Evolutionary conservation across 1,139 yeast species (phyloP), one percentile per base, ranked within the genome.

Genomic region (Kluyveromyces marxianus): DNA sequence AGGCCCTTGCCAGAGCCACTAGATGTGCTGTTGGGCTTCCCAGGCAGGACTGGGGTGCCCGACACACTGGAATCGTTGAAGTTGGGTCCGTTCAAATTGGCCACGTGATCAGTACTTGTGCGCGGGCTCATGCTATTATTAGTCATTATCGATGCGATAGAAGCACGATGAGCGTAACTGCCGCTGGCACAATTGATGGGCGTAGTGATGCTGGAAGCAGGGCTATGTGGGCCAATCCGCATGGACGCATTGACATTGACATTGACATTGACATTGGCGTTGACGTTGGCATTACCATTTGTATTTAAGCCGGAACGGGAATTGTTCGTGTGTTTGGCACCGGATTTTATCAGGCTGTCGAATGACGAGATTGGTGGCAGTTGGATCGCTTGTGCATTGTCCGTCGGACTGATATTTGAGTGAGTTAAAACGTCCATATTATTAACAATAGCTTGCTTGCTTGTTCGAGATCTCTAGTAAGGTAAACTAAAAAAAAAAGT

Each of bases 341-440:
- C 53, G 37, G 54, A 54, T 35, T 44, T 42, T 28, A 53, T 50
- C 27, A 55, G 45, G 41, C 47, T 47, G 37, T 57, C 60, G 44
- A 58, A 58, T 3, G 62, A 58, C 7, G 62, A 58, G 21, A 58
- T 58, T 6, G 62, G 62, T 27, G 62, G 62, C 42, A 58, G 47
- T 3, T 56, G 50, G 26, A 58, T 51, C 29, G 39, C 8, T 7
- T 25, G 44, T 10, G 39, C 36, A 26, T 39, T 36, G 6, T 32
- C 48, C 21, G 40, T 21, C 21, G 37, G 31, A n/a, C 14, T 32
- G 34, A 32, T 21, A 21, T 32, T 39, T 3, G 42, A 27, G 30
- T 31, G 42, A 10, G 36, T 26, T 14, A 38, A 30, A 4, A 38
- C 41, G 24, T 38, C 41, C 41, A 38, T 38, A 6, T 4, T 37